phyloP scores from a whole-genome alignment of 2,329 filamentous ascomycete genomes.

The Apiospora pterosperma region DNA sequence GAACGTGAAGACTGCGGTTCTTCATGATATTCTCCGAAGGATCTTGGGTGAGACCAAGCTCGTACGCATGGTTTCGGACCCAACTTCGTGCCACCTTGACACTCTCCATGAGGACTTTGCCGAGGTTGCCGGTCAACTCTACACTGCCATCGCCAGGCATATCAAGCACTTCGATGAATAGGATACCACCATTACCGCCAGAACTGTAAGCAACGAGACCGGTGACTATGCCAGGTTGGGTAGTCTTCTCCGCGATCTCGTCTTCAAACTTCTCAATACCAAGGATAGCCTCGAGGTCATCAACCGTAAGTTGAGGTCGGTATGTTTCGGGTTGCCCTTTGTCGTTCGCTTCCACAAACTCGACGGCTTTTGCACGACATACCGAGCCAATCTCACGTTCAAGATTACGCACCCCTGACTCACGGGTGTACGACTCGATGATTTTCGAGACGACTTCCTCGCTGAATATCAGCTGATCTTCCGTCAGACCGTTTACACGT shows the following conservation, averaged over 20 bases:
- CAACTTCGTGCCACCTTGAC: constrained; percentile 95
- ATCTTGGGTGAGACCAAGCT: constrained; percentile 78
- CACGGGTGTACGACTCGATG: constrained; percentile 93
- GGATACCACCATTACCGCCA: constrained; percentile 89
- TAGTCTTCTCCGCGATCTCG: constrained; percentile 84
- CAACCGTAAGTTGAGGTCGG: constrained; percentile 66
- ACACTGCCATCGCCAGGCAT: constrained; percentile 93
- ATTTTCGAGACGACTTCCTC: constrained; percentile 90
- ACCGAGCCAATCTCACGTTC: constrained; percentile 95
- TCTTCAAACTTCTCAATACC: constrained; percentile 93
- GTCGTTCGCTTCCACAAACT: constrained; percentile 89
- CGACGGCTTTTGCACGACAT: constrained; percentile 91
- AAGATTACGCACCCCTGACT: constrained; percentile 92
- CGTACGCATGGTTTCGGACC: constrained; percentile 95
- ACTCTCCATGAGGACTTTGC: constrained; percentile 93
- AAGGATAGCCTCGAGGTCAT: constrained; percentile 85
- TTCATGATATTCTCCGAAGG: constrained; percentile 93
- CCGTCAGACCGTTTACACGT: constrained; percentile 77
- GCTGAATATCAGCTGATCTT: constrained; percentile 71
- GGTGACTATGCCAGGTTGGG: constrained; percentile 87
- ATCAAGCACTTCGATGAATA: constrained; percentile 97
- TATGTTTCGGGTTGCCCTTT: constrained; percentile 65
- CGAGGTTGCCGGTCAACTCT: constrained; percentile 93
- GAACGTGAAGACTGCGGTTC: constrained; percentile 88
- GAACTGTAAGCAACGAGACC: constrained; percentile 92